A percentile compares a stretch with the other conserved stretches of the same genome.
Conservation (phyloP, 345 rosid species). For the Lepidium aucheri region DNA sequence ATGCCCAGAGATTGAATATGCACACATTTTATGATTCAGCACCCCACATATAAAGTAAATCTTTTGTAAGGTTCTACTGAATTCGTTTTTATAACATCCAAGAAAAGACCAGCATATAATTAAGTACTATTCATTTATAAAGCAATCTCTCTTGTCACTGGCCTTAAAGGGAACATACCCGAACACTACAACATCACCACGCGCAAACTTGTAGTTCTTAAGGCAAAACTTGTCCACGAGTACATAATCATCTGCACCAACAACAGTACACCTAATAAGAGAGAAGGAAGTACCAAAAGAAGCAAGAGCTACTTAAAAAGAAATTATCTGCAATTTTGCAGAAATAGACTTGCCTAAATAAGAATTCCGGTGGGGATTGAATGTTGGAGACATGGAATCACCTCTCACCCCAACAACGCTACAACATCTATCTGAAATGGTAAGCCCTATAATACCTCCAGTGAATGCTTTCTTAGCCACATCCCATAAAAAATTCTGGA, state of each 20-base stretch:
- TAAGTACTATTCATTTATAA: background rate
- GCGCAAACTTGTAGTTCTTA: conserved; percentile 60
- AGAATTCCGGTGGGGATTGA: conserved; percentile 43
- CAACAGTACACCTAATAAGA: conserved; percentile 11
- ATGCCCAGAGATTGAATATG: background rate
- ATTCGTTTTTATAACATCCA: background rate
- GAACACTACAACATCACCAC: conserved; percentile 73
- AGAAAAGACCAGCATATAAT: background rate
- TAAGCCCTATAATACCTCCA: conserved; percentile 51
- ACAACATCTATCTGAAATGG: conserved; percentile 59
- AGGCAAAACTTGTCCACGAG: conserved; percentile 76
- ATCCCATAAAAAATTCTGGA: conserved; percentile 39
- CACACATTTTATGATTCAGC: background rate
- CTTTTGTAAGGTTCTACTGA: background rate
- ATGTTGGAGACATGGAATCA: conserved; percentile 73
- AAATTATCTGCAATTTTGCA: background rate
- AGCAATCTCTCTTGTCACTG: background rate
- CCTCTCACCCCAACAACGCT: conserved; percentile 56
- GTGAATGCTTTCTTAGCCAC: conserved; percentile 43
- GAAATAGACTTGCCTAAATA: conserved; percentile 13
- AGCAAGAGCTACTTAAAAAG: background rate
- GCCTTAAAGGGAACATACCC: conserved; percentile 36
- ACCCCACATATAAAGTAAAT: background rate
- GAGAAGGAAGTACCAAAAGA: background rate
- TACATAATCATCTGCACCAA: conserved; percentile 75